A percentile compares a stretch with the other conserved stretches of the same genome.
phyloP scores from a whole-genome alignment of 2,329 filamentous ascomycete genomes.

The Diaporthe vexans region DNA sequence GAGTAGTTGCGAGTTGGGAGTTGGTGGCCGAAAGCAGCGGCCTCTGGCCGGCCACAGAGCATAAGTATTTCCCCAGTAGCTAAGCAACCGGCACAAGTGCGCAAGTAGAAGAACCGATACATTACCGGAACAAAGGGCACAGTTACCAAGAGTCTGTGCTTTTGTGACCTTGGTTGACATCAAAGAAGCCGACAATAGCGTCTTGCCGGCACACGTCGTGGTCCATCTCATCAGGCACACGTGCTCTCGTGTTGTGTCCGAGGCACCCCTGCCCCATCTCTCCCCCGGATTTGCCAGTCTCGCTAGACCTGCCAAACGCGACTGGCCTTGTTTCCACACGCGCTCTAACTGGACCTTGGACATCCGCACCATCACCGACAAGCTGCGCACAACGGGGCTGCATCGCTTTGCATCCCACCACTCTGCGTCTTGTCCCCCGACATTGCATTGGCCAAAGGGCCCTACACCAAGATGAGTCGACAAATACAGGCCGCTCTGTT shows the following conservation, averaged over 20 bases:
- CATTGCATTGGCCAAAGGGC: background rate
- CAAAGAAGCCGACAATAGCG: background rate
- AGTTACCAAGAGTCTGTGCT: background rate
- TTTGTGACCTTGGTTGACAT: background rate
- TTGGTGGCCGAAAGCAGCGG: too few species aligned
- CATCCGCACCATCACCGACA: background rate
- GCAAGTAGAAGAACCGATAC: too few species aligned
- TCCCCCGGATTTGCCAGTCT: conserved; percentile 13
- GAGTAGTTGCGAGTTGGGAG: too few species aligned
- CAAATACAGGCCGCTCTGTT: conserved; percentile 80
- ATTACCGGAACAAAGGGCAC: background rate
- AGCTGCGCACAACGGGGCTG: background rate
- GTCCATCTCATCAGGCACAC: too few species aligned
- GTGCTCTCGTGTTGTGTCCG: conserved; percentile 35
- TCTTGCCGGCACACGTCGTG: too few species aligned
- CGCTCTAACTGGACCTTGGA: background rate
- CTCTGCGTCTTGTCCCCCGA: background rate
- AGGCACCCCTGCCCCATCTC: conserved; percentile 32
- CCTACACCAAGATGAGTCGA: conserved; percentile 73
- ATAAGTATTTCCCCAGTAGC: too few species aligned
- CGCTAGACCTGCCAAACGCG: background rate
- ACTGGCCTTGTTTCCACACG: background rate
- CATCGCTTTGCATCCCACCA: background rate
- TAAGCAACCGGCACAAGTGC: too few species aligned
- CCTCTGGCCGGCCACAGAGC: too few species aligned